Percentiles rank a stretch among this genome's conserved stretches.
These are phyloP conservation scores for Hypomyces perniciosus DNA, from an alignment of 2,329 filamentous ascomycete species.

Conservation along the genomic window DNA sequence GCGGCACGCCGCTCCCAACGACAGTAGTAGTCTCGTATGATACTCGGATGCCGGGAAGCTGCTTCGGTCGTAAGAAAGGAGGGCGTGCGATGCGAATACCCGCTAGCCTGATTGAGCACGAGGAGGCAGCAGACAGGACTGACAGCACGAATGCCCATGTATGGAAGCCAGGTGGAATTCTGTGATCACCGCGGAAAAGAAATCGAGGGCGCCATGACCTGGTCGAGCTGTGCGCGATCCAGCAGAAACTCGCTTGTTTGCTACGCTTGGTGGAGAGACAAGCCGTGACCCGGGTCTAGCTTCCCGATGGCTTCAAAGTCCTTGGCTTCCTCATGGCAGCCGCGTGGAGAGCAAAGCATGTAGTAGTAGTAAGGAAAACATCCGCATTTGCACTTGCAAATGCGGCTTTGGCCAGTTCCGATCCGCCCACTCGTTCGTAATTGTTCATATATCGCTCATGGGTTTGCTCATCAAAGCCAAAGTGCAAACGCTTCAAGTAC, in stretches of 20 bases:
- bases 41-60: slow-evolving; percentile 3
- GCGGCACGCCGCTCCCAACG: slow-evolving; percentile 29
- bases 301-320: slow-evolving; percentile 8
- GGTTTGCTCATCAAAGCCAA: too few species aligned
- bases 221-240: slow-evolving; percentile 11
- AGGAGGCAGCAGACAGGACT: slow-evolving; percentile 5
- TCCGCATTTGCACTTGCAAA: background rate
- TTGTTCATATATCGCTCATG: too few species aligned
- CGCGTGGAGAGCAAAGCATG: slow-evolving; percentile 4
- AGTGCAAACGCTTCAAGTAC: too few species aligned
- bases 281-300: slow-evolving; percentile 5
- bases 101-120: slow-evolving; percentile 1
- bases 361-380: background rate
- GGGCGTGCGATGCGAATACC: background rate
- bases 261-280: background rate
- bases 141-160: slow-evolving; percentile 2
- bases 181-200: background rate
- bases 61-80: background rate
- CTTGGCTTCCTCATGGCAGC: slow-evolving; percentile 5
- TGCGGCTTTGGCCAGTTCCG: background rate
- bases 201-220: background rate
- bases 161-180: slow-evolving; percentile 5
- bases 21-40: slow-evolving; percentile 33
- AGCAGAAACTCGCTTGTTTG: slow-evolving; percentile 6
- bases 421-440: background rate